Evolutionary conservation across 2,329 filamentous ascomycete species (phyloP).

Genomic region (Macrophomina phaseolina): DNA sequence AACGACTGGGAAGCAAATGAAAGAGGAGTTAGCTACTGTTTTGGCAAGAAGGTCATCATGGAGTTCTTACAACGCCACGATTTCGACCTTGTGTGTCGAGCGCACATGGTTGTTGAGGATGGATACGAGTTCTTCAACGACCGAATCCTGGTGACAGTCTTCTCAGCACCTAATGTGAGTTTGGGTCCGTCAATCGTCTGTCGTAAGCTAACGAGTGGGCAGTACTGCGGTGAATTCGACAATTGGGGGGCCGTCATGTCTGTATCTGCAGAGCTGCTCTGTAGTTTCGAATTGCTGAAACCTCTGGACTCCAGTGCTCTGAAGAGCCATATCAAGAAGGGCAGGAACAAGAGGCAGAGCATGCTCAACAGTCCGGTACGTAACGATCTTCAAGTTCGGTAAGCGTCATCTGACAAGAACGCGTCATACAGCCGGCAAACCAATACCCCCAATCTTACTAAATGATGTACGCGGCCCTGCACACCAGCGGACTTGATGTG

Average conservation of each 20-base stretch:
- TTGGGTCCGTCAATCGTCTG: background rate
- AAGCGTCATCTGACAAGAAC: background rate
- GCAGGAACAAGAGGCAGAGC: constrained; percentile 88
- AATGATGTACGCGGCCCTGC: constrained; percentile 11
- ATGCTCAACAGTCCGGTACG: constrained; percentile 96
- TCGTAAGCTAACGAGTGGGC: constrained; percentile 31
- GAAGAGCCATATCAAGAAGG: constrained; percentile 99
- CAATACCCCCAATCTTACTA: constrained; percentile 60
- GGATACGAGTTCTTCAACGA: constrained; percentile 99
- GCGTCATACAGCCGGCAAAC: constrained; percentile 50
- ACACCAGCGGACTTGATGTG: background rate
- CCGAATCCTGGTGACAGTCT: constrained; percentile 91
- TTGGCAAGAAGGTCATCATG: constrained; percentile 97
- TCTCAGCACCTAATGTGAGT: constrained; percentile 94
- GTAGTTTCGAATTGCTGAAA: constrained; percentile 96
- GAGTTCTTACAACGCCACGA: constrained; percentile 94
- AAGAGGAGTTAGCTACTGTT: constrained; percentile 95
- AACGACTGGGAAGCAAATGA: constrained; percentile 98
- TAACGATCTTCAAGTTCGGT: background rate
- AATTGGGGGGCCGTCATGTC: constrained; percentile 99
- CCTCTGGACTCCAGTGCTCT: constrained; percentile 93
- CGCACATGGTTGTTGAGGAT: constrained; percentile 99
- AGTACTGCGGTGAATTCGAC: constrained; percentile 99
- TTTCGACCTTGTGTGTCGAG: constrained; percentile 95
- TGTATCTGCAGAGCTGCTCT: constrained; percentile 88